Conservation (phyloP, 257 asterid genomes). For the Thymus quinquecostatus region DNA sequence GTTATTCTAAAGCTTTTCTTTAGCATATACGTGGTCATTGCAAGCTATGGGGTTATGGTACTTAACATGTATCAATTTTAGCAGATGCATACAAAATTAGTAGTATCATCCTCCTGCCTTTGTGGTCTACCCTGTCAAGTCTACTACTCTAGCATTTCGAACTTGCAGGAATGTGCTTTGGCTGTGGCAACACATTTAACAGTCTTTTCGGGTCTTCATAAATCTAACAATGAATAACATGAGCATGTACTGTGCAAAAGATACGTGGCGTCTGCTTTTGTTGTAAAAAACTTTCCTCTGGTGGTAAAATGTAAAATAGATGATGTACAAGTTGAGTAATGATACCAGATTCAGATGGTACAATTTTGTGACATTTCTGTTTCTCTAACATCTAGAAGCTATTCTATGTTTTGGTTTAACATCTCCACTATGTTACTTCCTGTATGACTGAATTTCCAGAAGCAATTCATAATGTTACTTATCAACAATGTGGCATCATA, state of each 20-base stretch:
- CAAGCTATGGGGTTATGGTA: conserved; percentile 12
- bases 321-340: conserved; percentile 10
- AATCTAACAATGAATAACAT: neutral
- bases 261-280: neutral
- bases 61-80: conserved; percentile 1
- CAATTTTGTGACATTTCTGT: neutral
- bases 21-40: neutral
- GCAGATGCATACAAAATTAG: neutral
- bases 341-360: conserved; percentile 4
- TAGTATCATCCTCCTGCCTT: neutral
- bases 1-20: conserved; percentile 6
- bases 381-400: neutral
- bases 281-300: neutral
- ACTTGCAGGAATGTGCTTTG: conserved; percentile 10
- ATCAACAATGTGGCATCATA: conserved; percentile 14
- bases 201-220: conserved; percentile 2
- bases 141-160: neutral
- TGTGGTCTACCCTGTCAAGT: neutral
- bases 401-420: conserved; percentile 4
- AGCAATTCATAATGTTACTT: conserved; percentile 21
- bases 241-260: neutral
- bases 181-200: neutral
- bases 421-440: conserved; percentile 4
- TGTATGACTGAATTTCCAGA: neutral
- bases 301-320: neutral